Base-by-base conservation (phyloP, 2,329 filamentous ascomycete genomes). In the Dryadomyces quercus-mongolicae region DNA sequence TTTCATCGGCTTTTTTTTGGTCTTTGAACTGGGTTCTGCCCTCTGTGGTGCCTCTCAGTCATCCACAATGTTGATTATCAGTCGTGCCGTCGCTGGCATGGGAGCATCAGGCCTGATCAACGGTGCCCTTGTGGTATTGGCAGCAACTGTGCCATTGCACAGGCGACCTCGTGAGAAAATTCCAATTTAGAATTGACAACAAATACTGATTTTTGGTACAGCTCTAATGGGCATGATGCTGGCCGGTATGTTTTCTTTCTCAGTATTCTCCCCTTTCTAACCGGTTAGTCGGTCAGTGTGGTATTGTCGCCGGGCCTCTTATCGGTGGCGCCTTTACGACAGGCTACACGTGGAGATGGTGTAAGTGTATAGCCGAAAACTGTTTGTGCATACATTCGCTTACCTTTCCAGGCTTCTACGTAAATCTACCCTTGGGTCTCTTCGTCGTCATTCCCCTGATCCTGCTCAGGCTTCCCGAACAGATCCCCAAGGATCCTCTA, bases 11-110 rank as follows among this genome's bases (percentile, higher is more conserved):
- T 71, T 75, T 46, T 67, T 82, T 31, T 59, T 64, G 40, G 54
- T 80, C 44, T 82, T 83, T 57, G 77, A 81, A 60, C 21, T 80
- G 0, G 80, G 80, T 2, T 78, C 74, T 0, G 59, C 77, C 3
- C 63, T 83, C n/a, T 82, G 78, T 57, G 79, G 66, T 54, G 58
- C 70, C 51, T 73, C 78, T 0, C 66, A 61, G 0, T 74, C 68
- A 10, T 77, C 75, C 0, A 59, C 64, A 0, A 76, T 76, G 67
- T 71, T 82, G 52, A 82, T 82, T 52, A 61, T 74, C 9, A 77
- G 78, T 1, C 71, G 79, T 5, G 73, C 75, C 2, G 64, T 82
- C 2, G 74, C 78, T 0, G 80, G 79, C 0, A 57, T 74, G 0
- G 79, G 79, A 1, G 70, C 68, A 1, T 70, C 77, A 1, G 80